Base-by-base conservation (phyloP, 2,329 filamentous ascomycete genomes). In the Lizonia empirigonia region DNA sequence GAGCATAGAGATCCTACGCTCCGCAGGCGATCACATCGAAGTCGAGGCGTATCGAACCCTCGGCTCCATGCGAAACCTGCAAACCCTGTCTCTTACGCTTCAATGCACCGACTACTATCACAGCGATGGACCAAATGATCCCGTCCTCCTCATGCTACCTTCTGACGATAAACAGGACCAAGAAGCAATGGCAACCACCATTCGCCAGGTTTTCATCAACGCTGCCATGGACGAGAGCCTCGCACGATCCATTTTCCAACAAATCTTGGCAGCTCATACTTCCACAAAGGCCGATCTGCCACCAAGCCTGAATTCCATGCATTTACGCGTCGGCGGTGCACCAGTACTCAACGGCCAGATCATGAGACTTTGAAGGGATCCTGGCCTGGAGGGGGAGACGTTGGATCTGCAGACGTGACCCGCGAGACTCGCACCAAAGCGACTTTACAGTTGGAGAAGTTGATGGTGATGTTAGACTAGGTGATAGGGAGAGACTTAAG, bases 1-100 rank as follows among this genome's bases (percentile, higher is more conserved):
- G 37, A 40, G 37, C 37, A 29, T 29, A 19, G 37, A 40, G 24
- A 29, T 29, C 23, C 24, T 40, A 29, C 37, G 37, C 5, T 40
- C 37, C 12, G 38, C 24, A 30, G 38, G 10, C 24, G 38, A 41
- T 29, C 15, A 29, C 7, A 10, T 30, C 12, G 38, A 41, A 30
- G 38, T 30, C 18, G 16, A 30, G 26, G 10, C 24, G 5, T 40
- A 40, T 40, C 37, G 37, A 29, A 40, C 23, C 37, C 24, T 40
- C 20, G 34, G 34, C 34, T 37, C 34, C 34, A 15, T 40, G 15
- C 37, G 37, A 29, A 29, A 40, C 24, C 37, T 40, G 37, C n/a
- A 40, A 40, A 40, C 23, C 37, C 27, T 29, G 13, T 40, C 38
- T 8, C 24, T 41, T 4, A n/a, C 1, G 24, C 38, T 41, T 30